Evolutionary conservation across 2,329 filamentous ascomycete species (phyloP).

Genomic region (Colletotrichum acutatum): DNA sequence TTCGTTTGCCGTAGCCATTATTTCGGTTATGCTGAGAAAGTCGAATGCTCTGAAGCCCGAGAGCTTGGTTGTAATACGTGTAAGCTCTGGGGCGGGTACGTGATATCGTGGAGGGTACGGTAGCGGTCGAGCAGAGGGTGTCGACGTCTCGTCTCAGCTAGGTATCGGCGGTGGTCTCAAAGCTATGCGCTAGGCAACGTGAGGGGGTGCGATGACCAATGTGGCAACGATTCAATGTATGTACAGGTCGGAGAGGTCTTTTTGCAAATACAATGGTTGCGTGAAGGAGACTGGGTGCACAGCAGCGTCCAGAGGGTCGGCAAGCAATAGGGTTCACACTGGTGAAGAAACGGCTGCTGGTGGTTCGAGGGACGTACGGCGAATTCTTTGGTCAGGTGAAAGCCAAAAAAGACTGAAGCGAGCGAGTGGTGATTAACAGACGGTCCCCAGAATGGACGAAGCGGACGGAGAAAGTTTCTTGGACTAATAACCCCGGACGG

Average conservation of each 20-base stretch:
- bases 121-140: conserved; percentile 2
- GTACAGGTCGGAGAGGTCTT: not conserved
- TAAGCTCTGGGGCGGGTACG: not conserved
- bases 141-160: conserved; percentile 19
- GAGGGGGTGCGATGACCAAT: conserved; percentile 11
- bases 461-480: conserved; percentile 26
- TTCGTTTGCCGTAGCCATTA: conserved; percentile 49
- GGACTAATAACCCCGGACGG: conserved; percentile 18
- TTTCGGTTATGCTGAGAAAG: conserved; percentile 2
- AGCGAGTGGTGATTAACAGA: conserved; percentile 6
- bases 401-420: not conserved
- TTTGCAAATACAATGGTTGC: not conserved
- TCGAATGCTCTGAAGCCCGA: conserved; percentile 6
- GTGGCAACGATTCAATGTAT: conserved; percentile 7
- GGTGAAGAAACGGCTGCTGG: conserved; percentile 8
- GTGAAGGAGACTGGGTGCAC: conserved; percentile 24
- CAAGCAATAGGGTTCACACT: not conserved
- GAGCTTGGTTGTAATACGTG: not conserved
- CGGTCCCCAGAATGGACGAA: conserved; percentile 5
- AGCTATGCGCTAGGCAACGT: conserved; percentile 13
- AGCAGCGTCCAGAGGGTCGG: conserved; percentile 27
- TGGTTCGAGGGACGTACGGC: conserved; percentile 19
- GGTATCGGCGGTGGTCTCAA: conserved; percentile 2
- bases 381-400: conserved; percentile 15
- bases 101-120: not conserved